Percentiles rank a stretch among this genome's conserved stretches.
Conservation (phyloP, 106 monocot species). For the Iris macrosiphon region DNA sequence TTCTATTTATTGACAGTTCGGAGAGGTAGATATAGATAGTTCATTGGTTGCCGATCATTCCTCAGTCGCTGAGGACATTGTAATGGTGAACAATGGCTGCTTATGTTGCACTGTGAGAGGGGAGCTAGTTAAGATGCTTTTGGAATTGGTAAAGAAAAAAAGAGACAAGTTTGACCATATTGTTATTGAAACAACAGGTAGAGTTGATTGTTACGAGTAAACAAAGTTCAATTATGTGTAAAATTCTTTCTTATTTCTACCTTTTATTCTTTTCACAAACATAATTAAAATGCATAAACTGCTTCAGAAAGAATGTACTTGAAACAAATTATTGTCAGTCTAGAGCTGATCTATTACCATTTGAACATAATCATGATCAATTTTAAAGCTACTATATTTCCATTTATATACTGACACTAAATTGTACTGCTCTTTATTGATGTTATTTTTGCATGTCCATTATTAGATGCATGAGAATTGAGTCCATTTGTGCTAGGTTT, state of each 20-base stretch:
- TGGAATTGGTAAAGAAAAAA: slow-evolving; percentile 73
- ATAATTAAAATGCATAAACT: too few species aligned
- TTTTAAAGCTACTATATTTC: too few species aligned
- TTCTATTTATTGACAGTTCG: slow-evolving; percentile 52
- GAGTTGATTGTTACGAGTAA: not conserved
- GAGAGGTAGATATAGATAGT: slow-evolving; percentile 94
- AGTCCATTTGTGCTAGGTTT: too few species aligned
- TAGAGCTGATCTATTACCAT: not conserved
- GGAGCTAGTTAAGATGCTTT: slow-evolving; percentile 89
- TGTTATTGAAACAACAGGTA: slow-evolving; percentile 96
- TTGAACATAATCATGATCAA: too few species aligned
- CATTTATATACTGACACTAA: too few species aligned
- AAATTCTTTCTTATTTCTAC: not conserved
- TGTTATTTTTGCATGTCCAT: too few species aligned
- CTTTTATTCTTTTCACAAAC: not conserved
- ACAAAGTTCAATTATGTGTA: not conserved
- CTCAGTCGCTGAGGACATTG: slow-evolving; percentile 83
- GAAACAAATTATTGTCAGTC: not conserved
- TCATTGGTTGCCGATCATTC: slow-evolving; percentile 85
- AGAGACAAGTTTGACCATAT: slow-evolving; percentile 90
- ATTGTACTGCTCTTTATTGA: too few species aligned
- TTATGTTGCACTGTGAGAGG: slow-evolving; percentile 95
- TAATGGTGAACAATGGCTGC: slow-evolving; percentile 97
- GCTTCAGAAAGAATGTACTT: not conserved
- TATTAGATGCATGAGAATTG: too few species aligned